Evolutionary conservation across 2,329 filamentous ascomycete genomes (phyloP), one percentile per base, ranked within the genome.

Genomic region (Drechslerella coelobrocha): DNA sequence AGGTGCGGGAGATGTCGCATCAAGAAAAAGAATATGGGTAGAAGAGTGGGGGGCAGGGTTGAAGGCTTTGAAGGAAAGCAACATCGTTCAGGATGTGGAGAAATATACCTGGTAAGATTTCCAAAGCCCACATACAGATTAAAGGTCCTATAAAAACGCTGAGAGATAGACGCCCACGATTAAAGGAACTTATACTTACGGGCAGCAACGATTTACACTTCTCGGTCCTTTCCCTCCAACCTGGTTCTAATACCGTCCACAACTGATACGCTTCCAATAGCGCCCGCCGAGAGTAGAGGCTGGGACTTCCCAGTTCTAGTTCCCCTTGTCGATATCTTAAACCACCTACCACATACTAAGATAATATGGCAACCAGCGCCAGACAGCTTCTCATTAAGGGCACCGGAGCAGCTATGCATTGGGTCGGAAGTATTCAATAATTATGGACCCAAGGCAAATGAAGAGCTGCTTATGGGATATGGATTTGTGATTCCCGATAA

Each of bases 401-500:
- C 31, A 1, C 50, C 48, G 4, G 56, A 66, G 31, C n/a, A 23
- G 9, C 48, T 66, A 6, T 5, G 26, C 2, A 76, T 78, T 2
- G 81, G 80, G 2, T 76, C 78, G 2, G 80, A 84, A 69, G 75
- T 84, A 1, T 82, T 79, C 76, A 84, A 84, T 75, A 84, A 84
- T 73, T 84, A 84, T 61, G 83, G 80, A 0, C 80, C 82, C 1
- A 84, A 84, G 72, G 78, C 80, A 4, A 84, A 84, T 54, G 82
- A 83, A 71, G 82, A 84, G 73, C 76, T 84, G 1, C 76, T 84
- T 1, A 79, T 83, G 48, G 82, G 83, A 2, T 84, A 84, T 62
- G 83, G 83, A 2, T 84, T 84, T 75, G 81, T 80, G 65, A 77
- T 83, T 12, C 75, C 76, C 4, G 73, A 80, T 43, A 84, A 84